phyloP scores from a whole-genome alignment of 495 filamentous ascomycete genomes.

The Penicillium steckii region DNA sequence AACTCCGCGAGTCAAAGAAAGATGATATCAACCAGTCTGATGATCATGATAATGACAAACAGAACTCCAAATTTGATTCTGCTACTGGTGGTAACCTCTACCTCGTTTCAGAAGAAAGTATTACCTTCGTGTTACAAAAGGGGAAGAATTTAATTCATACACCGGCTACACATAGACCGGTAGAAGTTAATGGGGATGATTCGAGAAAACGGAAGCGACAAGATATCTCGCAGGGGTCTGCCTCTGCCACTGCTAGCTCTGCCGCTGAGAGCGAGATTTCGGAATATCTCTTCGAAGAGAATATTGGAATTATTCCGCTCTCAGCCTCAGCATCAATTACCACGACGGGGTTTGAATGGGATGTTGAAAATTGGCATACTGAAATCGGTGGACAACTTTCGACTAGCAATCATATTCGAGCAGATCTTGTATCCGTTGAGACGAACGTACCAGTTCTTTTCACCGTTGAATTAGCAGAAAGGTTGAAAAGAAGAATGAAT shows the following conservation, averaged over 20 bases:
- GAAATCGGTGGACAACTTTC: conserved; percentile 82
- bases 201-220: conserved; percentile 8
- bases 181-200: neutral
- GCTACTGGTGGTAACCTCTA: conserved; percentile 49
- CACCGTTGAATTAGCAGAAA: conserved; percentile 68
- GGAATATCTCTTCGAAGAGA: conserved; percentile 50
- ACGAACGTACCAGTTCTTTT: conserved; percentile 74
- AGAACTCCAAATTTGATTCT: neutral
- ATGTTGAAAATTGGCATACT: conserved; percentile 77
- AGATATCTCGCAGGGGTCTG: neutral
- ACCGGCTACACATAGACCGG: conserved; percentile 38
- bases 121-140: conserved; percentile 73
- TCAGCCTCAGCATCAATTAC: conserved; percentile 69
- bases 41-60: neutral
- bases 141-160: conserved; percentile 70
- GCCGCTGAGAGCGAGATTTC: neutral
- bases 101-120: conserved; percentile 72
- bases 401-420: conserved; percentile 84
- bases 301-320: conserved; percentile 84
- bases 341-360: conserved; percentile 84
- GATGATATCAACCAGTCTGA: neutral
- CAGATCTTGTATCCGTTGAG: conserved; percentile 56
- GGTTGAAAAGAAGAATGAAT: conserved; percentile 46
- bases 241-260: neutral
- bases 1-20: conserved; percentile 10